phyloP scores from a whole-genome alignment of 2,329 filamentous ascomycete genomes.

The Thermothelomyces thermophilus region DNA sequence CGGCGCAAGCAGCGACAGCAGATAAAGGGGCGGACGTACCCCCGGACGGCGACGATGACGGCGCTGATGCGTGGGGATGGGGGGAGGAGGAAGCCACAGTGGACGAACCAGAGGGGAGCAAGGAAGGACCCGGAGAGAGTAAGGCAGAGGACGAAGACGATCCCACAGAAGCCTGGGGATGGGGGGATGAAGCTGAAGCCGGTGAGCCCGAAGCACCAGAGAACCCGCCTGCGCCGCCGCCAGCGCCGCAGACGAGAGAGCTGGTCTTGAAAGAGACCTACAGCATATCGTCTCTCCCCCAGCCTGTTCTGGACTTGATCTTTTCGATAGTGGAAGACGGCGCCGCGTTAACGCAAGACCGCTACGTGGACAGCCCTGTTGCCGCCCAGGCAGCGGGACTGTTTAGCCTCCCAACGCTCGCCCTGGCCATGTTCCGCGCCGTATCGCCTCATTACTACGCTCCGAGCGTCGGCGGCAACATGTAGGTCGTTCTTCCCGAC shows the following conservation, averaged over 20 bases:
- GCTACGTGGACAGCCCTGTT: conserved; percentile 49
- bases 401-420: conserved; percentile 64
- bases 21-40: conserved; percentile 20
- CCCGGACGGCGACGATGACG: conserved; percentile 30
- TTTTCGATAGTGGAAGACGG: conserved; percentile 54
- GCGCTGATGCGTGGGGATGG: conserved; percentile 32
- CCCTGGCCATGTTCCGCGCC: conserved; percentile 72
- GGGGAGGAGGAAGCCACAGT: conserved; percentile 27
- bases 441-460: conserved; percentile 70
- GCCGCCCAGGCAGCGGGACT: conserved; percentile 61
- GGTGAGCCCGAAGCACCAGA: conserved; percentile 29
- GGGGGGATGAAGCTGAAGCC: conserved; percentile 55
- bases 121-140: conserved; percentile 18
- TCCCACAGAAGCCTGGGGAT: conserved; percentile 34
- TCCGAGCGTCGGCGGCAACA: conserved; percentile 54
- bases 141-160: conserved; percentile 30
- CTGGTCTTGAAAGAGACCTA: conserved; percentile 80
- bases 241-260: conserved; percentile 45
- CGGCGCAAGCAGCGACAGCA: conserved; percentile 24
- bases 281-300: conserved; percentile 80
- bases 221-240: conserved; percentile 16
- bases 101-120: conserved; percentile 10
- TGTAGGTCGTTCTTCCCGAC: conserved; percentile 48
- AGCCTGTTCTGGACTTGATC: conserved; percentile 65
- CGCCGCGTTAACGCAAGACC: conserved; percentile 47